Conservation (phyloP, 148 eudicot genomes). For the Pouteria glomerata region DNA sequence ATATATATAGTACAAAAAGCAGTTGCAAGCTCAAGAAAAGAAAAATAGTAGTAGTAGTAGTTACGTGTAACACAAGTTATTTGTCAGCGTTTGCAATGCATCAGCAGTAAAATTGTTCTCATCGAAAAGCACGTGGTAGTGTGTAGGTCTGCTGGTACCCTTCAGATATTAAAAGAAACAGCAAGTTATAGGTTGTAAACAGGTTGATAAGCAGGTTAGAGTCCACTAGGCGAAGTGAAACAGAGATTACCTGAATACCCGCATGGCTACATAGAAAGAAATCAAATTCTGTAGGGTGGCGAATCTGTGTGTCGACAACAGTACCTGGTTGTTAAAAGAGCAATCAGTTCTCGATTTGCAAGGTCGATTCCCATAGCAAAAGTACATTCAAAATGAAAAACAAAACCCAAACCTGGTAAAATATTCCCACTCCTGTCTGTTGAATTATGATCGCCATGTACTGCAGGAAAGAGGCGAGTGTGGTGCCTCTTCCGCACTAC, state of each 20-base stretch:
- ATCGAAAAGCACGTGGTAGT: constrained; percentile 76
- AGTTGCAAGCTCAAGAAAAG: not conserved
- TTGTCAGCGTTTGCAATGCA: constrained; percentile 53
- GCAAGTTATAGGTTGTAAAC: no score
- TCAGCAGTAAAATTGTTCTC: constrained; percentile 71
- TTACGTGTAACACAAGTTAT: constrained; percentile 76
- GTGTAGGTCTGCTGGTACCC: constrained; percentile 92
- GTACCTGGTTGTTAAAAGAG: constrained; percentile 38
- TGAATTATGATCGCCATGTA: constrained; percentile 25
- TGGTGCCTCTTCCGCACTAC: constrained; percentile 95
- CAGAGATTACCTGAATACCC: constrained; percentile 62
- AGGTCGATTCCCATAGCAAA: no score
- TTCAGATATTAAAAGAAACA: constrained; percentile 6
- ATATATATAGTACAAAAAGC: not conserved
- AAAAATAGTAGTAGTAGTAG: not conserved
- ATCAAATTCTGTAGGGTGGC: constrained; percentile 65
- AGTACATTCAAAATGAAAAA: not conserved
- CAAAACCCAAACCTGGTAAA: constrained; percentile 49
- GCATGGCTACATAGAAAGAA: constrained; percentile 78
- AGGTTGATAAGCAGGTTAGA: no score
- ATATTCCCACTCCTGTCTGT: constrained; percentile 86
- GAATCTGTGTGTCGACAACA: constrained; percentile 58
- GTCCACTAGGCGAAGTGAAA: no score
- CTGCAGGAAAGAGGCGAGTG: constrained; percentile 66
- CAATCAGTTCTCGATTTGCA: not conserved